Conservation (phyloP, 179 eudicot genomes). For the Sideroxylon spinosum region DNA sequence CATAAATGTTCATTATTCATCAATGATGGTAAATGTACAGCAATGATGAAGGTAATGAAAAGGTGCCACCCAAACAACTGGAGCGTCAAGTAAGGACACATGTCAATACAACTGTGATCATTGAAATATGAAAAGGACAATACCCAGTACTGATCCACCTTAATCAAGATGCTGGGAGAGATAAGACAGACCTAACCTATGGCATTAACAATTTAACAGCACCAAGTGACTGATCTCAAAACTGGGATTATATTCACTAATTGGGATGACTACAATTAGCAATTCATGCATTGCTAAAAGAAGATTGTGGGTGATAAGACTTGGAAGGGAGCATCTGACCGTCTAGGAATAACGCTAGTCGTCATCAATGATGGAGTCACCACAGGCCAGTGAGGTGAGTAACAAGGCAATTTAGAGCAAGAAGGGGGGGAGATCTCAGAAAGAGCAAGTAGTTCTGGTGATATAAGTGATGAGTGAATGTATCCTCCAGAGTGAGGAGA, state of each 20-base stretch:
- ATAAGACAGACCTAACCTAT: conserved; percentile 7
- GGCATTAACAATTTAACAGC: neutral
- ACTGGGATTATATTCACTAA: neutral
- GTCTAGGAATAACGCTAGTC: no score
- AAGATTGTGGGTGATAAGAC: no score
- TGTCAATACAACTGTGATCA: neutral
- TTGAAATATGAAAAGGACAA: neutral
- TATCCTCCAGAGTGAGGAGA: no score
- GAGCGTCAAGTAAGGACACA: neutral
- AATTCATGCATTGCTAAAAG: neutral
- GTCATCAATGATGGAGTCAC: no score
- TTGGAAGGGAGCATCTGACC: no score
- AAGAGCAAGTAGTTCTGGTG: no score
- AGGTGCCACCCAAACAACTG: neutral
- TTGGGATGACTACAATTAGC: neutral
- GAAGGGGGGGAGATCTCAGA: no score
- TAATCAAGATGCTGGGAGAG: neutral
- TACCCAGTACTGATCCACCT: neutral
- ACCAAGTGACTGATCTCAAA: neutral
- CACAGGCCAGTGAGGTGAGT: no score
- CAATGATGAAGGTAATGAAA: neutral
- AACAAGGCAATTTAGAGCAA: no score
- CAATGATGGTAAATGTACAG: no score
- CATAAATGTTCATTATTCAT: neutral
- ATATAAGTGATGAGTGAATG: no score